Evolutionary conservation across 2,329 filamentous ascomycete species (phyloP).

Genomic region (Botrytis sinoallii): DNA sequence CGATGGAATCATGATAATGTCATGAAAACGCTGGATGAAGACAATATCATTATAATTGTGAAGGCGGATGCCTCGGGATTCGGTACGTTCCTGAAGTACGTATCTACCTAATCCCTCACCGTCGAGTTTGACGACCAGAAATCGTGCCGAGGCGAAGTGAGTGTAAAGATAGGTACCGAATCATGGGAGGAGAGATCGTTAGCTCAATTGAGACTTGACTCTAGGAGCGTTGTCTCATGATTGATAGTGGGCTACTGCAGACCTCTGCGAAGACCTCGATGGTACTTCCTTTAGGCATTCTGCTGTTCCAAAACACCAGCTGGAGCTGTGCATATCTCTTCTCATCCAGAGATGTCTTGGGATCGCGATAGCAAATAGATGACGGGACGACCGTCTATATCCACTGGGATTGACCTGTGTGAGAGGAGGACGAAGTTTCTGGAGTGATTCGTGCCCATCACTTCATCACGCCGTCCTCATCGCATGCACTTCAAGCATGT

Average conservation of each 20-base stretch:
- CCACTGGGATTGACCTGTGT: not conserved
- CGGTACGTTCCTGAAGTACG: not conserved
- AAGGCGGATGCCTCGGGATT: not conserved
- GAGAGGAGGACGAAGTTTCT: not conserved
- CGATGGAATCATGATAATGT: not conserved
- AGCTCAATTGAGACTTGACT: not conserved
- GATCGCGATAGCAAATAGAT: not conserved
- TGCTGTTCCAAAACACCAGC: not conserved
- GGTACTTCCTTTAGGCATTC: not conserved
- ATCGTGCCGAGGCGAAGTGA: not conserved
- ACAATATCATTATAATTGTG: not conserved
- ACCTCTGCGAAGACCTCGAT: not conserved
- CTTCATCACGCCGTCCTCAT: not conserved
- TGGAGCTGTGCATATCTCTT: not conserved
- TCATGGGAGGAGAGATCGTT: not conserved
- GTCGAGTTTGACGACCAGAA: not conserved
- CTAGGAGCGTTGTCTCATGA: not conserved
- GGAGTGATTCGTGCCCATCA: not conserved
- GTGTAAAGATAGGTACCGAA: not conserved
- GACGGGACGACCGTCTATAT: not conserved
- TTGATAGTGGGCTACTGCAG: not conserved
- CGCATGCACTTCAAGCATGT: not conserved
- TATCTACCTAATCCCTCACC: not conserved
- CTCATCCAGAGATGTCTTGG: not conserved
- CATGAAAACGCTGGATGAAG: not conserved